Evolutionary conservation across 352 stramenopile genomes (phyloP).

Genomic region (Halophytophthora batemanensis): DNA sequence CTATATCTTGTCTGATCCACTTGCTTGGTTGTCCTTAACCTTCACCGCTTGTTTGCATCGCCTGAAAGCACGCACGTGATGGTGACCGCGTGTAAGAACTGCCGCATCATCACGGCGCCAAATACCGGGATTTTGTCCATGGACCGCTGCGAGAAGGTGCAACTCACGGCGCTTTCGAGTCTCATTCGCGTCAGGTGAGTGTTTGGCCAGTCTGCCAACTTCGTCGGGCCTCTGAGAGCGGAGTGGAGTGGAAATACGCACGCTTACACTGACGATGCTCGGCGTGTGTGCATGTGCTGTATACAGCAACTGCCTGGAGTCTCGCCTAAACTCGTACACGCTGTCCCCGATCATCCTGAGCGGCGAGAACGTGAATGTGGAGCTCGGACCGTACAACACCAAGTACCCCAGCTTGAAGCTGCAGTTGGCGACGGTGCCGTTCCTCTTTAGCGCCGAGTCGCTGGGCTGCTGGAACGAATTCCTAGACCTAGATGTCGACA

Average conservation of each 20-base stretch:
- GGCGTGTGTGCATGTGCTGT: background rate
- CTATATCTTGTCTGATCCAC: background rate
- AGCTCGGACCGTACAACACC: slow-evolving; percentile 95
- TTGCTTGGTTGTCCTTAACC: slow-evolving; percentile 47
- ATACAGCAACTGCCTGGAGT: slow-evolving; percentile 91
- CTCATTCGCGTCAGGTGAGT: slow-evolving; percentile 82
- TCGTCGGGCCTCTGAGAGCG: background rate
- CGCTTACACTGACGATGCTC: background rate
- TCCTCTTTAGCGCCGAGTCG: slow-evolving; percentile 48
- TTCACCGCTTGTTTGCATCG: slow-evolving; percentile 15
- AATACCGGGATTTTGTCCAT: slow-evolving; percentile 91
- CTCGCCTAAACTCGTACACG: slow-evolving; percentile 90
- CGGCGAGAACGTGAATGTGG: slow-evolving; percentile 93
- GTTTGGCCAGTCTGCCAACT: background rate
- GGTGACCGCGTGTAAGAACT: slow-evolving; percentile 93
- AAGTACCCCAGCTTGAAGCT: slow-evolving; percentile 91
- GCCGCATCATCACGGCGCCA: slow-evolving; percentile 94
- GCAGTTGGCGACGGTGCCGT: slow-evolving; percentile 47
- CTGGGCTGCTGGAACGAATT: slow-evolving; percentile 62
- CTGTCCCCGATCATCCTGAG: slow-evolving; percentile 89
- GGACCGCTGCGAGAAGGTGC: slow-evolving; percentile 93
- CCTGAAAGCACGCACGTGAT: slow-evolving; percentile 77
- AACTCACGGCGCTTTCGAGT: slow-evolving; percentile 84
- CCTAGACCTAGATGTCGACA: slow-evolving; percentile 65
- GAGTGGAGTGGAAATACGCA: background rate